A percentile compares a stretch with the other conserved stretches of the same genome.
Conservation (phyloP, 2,329 filamentous ascomycete genomes). For the Aureobasidium sp. region DNA sequence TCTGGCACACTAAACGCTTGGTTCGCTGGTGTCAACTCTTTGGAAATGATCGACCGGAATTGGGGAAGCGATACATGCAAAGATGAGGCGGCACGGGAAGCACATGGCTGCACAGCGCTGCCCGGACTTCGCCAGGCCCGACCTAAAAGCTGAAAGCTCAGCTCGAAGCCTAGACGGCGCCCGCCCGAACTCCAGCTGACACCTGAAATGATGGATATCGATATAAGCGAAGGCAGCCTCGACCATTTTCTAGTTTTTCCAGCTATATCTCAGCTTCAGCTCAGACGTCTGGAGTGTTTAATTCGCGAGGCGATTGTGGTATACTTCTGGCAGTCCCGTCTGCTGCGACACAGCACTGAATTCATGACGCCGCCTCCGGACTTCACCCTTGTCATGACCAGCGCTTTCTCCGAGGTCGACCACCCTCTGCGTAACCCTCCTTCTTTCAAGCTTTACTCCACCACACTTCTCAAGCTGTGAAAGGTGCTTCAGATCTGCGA, state of each 20-base stretch:
- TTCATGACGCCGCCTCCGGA: conserved; percentile 10
- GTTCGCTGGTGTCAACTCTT: conserved; percentile 4
- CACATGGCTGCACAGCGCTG: neutral
- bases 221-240: neutral
- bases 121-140: conserved; percentile 2
- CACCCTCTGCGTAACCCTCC: conserved; percentile 1
- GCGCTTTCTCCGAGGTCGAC: neutral
- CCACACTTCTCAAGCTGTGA: neutral
- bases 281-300: neutral
- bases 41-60: conserved; percentile 3
- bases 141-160: neutral
- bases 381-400: neutral
- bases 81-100: neutral
- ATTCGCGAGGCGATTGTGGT: neutral
- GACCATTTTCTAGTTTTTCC: neutral
- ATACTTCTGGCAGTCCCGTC: neutral
- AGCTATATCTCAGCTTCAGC: neutral
- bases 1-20: neutral
- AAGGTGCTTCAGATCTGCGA: conserved; percentile 11
- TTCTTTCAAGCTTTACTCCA: neutral
- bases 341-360: neutral
- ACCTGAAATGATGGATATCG: neutral
- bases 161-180: neutral
- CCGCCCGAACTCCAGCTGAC: neutral
- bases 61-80: conserved; percentile 4